Conservation (phyloP, 495 filamentous ascomycete species). For the Hypoxylon trugodes region DNA sequence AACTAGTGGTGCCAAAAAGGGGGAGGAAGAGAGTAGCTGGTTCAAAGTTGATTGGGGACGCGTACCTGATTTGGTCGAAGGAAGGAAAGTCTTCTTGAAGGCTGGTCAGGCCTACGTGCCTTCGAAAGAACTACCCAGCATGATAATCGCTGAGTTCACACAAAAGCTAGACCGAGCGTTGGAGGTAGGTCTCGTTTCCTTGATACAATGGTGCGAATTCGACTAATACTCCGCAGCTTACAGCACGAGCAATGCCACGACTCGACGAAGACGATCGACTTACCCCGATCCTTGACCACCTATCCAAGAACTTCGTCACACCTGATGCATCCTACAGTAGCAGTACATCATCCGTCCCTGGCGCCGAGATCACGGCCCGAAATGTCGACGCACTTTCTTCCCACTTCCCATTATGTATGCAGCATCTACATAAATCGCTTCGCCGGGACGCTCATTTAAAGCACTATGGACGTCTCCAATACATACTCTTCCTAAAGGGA, state of each 20-base stretch:
- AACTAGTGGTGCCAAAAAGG: slow-evolving; percentile 49
- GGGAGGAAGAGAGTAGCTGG: slow-evolving; percentile 80
- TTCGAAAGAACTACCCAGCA: slow-evolving; percentile 79
- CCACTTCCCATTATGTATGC: slow-evolving; percentile 96
- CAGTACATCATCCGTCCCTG: slow-evolving; percentile 59
- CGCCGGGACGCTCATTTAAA: slow-evolving; percentile 88
- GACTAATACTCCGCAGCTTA: too few species aligned
- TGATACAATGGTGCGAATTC: too few species aligned
- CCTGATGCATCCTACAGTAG: slow-evolving; percentile 80
- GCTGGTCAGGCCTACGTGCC: slow-evolving; percentile 93
- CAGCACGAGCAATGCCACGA: slow-evolving; percentile 85
- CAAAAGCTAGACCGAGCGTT: slow-evolving; percentile 77
- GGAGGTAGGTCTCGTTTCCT: slow-evolving; percentile 65
- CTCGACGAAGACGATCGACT: slow-evolving; percentile 97
- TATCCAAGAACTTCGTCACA: slow-evolving; percentile 90
- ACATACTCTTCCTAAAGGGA: slow-evolving; percentile 96
- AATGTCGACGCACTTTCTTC: slow-evolving; percentile 83
- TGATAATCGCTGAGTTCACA: slow-evolving; percentile 89
- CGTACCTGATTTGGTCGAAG: slow-evolving; percentile 89
- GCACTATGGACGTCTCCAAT: slow-evolving; percentile 93
- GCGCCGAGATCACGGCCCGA: slow-evolving; percentile 78
- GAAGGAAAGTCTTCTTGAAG: slow-evolving; percentile 76
- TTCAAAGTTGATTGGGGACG: slow-evolving; percentile 96
- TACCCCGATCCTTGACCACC: slow-evolving; percentile 89
- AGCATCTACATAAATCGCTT: slow-evolving; percentile 82